Percentiles rank a stretch among this genome's conserved stretches.
phyloP scores from a whole-genome alignment of 139 green algal species.

The Coccomyxa sp. region DNA sequence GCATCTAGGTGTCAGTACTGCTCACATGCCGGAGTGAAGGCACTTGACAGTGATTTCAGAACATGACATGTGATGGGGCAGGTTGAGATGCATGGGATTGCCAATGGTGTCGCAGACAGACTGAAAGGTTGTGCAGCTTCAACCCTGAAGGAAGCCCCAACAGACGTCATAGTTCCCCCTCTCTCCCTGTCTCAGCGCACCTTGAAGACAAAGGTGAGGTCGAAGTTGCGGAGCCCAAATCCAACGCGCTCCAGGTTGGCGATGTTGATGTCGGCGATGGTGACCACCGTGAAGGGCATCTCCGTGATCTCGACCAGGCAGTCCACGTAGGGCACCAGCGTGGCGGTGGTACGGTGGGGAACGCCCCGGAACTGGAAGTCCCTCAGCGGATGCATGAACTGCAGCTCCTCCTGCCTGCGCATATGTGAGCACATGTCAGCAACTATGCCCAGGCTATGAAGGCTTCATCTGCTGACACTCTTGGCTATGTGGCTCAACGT shows the following conservation, averaged over 20 bases:
- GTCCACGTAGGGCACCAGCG: constrained; percentile 94
- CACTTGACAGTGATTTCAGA: constrained; percentile 8
- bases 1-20: no score
- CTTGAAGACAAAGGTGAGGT: constrained; percentile 98
- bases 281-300: constrained; percentile 90
- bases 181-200: no score
- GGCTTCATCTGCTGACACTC: no score
- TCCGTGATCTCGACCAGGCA: constrained; percentile 97
- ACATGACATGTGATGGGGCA: no score
- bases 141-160: no score
- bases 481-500: no score
- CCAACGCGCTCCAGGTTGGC: constrained; percentile 97
- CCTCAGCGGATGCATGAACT: constrained; percentile 98
- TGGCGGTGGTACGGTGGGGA: constrained; percentile 65
- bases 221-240: constrained; percentile 98
- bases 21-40: no score
- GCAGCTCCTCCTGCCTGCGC: constrained; percentile 73
- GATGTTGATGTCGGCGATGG: constrained; percentile 85
- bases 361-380: constrained; percentile 95
- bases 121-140: no score
- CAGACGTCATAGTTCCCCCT: no score
- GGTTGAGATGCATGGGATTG: no score
- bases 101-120: no score
- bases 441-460: no score
- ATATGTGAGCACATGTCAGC: neutral